Evolutionary conservation across 2,329 filamentous ascomycete genomes (phyloP).

Genomic region (Arachnopeziza araneosa): DNA sequence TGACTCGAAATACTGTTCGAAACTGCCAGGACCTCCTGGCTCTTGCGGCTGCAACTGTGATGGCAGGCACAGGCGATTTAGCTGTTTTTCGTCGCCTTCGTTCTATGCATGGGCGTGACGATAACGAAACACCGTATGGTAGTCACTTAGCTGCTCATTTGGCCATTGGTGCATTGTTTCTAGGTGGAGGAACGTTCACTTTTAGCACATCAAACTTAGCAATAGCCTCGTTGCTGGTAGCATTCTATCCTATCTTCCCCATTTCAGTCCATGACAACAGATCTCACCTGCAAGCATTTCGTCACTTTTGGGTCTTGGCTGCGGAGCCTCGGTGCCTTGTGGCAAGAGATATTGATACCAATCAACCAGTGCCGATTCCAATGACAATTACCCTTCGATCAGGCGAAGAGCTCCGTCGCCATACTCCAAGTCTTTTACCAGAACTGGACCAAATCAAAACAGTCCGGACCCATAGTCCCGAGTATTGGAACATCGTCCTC

Average conservation of each 20-base stretch:
- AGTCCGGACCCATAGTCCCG: slow-evolving; percentile 45
- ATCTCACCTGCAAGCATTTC: slow-evolving; percentile 90
- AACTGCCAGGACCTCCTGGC: slow-evolving; percentile 90
- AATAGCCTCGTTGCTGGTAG: slow-evolving; percentile 76
- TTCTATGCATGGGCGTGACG: slow-evolving; percentile 79
- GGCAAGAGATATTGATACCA: slow-evolving; percentile 78
- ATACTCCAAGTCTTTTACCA: slow-evolving; percentile 37
- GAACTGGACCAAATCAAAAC: slow-evolving; percentile 43
- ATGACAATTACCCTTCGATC: slow-evolving; percentile 48
- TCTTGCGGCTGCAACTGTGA: slow-evolving; percentile 77
- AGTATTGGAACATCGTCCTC: slow-evolving; percentile 64
- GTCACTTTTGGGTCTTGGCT: slow-evolving; percentile 95
- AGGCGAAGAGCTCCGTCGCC: slow-evolving; percentile 19
- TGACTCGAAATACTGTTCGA: slow-evolving; percentile 75
- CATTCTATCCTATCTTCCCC: slow-evolving; percentile 93
- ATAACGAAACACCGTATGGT: slow-evolving; percentile 81
- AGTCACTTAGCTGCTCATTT: slow-evolving; percentile 91
- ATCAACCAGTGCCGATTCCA: slow-evolving; percentile 69
- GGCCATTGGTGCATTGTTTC: slow-evolving; percentile 83
- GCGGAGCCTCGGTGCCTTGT: slow-evolving; percentile 86
- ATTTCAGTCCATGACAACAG: slow-evolving; percentile 87
- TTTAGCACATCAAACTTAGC: slow-evolving; percentile 86
- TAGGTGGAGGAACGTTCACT: slow-evolving; percentile 88
- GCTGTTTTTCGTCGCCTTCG: slow-evolving; percentile 78
- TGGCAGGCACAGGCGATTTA: slow-evolving; percentile 93